Evolutionary conservation across 192 early-diverging fungal genomes (phyloP).

Genomic region (Funneliformis mosseae): DNA sequence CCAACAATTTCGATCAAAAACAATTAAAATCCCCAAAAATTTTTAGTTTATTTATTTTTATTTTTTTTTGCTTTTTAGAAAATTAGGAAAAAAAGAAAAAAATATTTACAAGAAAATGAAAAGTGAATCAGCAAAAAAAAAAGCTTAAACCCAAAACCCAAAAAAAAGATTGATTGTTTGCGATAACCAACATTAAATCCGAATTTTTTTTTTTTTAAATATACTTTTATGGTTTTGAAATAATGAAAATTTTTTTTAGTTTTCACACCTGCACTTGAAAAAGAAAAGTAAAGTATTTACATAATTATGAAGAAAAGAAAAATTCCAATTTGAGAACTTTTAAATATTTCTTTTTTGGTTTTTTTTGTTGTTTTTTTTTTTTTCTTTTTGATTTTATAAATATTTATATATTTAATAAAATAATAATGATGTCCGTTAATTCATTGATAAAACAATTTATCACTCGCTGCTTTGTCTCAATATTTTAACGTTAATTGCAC

Average conservation of each 20-base stretch:
- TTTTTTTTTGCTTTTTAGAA: background rate
- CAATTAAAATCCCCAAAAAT: no score
- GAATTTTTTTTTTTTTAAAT: no score
- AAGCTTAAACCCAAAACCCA: background rate
- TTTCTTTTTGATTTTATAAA: background rate
- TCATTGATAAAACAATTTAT: background rate
- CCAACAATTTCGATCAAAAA: no score
- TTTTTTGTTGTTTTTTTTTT: no score
- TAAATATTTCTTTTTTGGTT: background rate
- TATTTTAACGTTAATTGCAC: slow-evolving; percentile 51
- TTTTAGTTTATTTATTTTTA: no score
- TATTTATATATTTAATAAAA: slow-evolving; percentile 7
- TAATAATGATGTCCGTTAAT: background rate
- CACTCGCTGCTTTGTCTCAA: slow-evolving; percentile 33
- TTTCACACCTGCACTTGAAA: no score
- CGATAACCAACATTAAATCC: no score
- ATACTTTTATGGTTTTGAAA: no score
- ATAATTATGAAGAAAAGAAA: background rate
- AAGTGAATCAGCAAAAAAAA: background rate
- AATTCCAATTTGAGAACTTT: background rate
- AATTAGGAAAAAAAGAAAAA: background rate
- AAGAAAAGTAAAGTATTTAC: background rate
- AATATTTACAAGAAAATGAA: background rate
- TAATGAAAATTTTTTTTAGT: no score
- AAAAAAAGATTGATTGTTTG: background rate